These are phyloP conservation scores for Cocos nucifera DNA, from an alignment of 176 grass and related monocot genomes.

Conservation along the genomic window DNA sequence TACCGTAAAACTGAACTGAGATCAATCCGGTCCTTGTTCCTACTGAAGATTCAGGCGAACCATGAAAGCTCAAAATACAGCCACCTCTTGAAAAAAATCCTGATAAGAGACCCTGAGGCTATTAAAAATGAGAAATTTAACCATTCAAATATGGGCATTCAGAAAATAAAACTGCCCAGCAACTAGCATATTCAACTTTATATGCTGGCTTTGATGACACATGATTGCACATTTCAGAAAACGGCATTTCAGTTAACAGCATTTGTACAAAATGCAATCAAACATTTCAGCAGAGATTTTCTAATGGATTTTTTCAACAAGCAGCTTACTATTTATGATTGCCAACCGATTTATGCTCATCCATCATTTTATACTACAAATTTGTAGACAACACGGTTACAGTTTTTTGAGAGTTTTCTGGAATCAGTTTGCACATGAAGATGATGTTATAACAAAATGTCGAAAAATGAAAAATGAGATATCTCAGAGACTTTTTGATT, in stretches of 20 bases:
- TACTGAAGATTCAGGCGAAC: conserved; percentile 59
- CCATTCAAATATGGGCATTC: not conserved
- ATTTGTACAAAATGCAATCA: too few species aligned
- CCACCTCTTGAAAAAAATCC: conserved; percentile 51
- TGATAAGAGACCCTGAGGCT: conserved; percentile 11
- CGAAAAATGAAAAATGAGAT: too few species aligned
- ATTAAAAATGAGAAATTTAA: conserved; percentile 2
- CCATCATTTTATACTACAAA: too few species aligned
- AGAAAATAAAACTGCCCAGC: not conserved
- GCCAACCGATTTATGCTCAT: too few species aligned
- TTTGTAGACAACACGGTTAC: too few species aligned
- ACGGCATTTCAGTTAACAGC: not conserved
- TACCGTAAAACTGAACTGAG: conserved; percentile 66
- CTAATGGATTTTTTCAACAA: too few species aligned
- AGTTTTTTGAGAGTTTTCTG: too few species aligned
- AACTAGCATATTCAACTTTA: conserved; percentile 25
- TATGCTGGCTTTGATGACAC: not conserved
- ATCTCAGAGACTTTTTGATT: too few species aligned
- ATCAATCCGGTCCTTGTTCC: conserved; percentile 42
- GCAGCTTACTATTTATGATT: too few species aligned
- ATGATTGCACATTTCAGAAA: not conserved
- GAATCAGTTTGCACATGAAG: too few species aligned
- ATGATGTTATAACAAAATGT: too few species aligned
- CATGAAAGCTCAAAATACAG: conserved; percentile 44
- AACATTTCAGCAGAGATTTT: too few species aligned